Conservation (phyloP, 2,329 filamentous ascomycete species). For the Sphaerulina vaccinii region DNA sequence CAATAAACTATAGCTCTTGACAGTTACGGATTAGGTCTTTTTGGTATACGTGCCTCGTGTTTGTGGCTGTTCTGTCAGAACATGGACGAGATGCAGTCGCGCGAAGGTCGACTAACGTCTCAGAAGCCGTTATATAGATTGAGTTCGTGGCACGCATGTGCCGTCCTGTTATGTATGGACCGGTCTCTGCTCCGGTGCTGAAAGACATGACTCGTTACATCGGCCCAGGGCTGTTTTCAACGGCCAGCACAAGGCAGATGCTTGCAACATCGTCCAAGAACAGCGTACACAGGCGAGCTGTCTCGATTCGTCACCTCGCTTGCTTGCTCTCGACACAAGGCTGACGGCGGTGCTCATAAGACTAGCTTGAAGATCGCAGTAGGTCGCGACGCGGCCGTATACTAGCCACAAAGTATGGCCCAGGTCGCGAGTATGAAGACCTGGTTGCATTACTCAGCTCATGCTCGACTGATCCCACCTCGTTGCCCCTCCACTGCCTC, state of each 20-base stretch:
- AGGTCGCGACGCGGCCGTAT: neutral
- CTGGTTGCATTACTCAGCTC: neutral
- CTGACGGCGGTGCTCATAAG: neutral
- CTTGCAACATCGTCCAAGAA: neutral
- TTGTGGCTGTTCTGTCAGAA: constrained; percentile 1
- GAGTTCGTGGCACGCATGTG: constrained; percentile 1
- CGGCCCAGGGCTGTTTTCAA: neutral
- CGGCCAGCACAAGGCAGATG: neutral
- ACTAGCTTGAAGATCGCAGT: neutral
- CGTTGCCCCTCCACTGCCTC: too few species aligned
- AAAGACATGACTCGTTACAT: neutral
- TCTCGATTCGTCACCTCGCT: neutral
- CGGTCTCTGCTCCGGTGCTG: neutral
- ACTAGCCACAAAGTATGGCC: neutral
- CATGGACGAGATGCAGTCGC: neutral
- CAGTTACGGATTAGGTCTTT: neutral
- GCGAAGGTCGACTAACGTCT: constrained; percentile 1
- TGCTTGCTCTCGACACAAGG: neutral
- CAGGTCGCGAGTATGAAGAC: neutral
- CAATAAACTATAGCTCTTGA: neutral
- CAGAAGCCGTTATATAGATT: constrained; percentile 5
- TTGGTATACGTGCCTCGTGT: neutral
- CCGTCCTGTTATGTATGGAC: neutral
- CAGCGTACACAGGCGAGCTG: neutral
- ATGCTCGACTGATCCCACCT: neutral